A percentile compares a stretch with the other conserved stretches of the same genome.
phyloP scores from a whole-genome alignment of 2,329 filamentous ascomycete species.

The Penicillium fuscoglaucum region DNA sequence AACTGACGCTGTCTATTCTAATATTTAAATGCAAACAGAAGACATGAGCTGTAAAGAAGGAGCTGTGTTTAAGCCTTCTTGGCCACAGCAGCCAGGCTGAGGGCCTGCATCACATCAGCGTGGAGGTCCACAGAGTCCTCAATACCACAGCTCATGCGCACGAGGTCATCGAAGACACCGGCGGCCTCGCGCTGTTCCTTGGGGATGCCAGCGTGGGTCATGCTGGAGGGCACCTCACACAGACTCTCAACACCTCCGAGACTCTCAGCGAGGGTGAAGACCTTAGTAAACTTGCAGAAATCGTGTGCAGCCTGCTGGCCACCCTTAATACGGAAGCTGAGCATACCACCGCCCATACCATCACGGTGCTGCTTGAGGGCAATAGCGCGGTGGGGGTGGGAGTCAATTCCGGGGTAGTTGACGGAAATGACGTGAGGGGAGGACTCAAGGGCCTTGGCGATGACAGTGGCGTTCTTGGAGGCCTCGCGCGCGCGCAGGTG shows the following conservation, averaged over 20 bases:
- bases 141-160: constrained; percentile 89
- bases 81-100: constrained; percentile 66
- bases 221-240: constrained; percentile 87
- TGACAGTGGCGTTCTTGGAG: constrained; percentile 72
- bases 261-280: constrained; percentile 92
- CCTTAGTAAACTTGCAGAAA: constrained; percentile 85
- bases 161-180: constrained; percentile 91
- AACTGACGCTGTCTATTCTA: constrained; percentile 8
- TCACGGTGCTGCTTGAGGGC: constrained; percentile 89
- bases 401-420: constrained; percentile 90
- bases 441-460: constrained; percentile 74
- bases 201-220: constrained; percentile 97
- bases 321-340: constrained; percentile 90
- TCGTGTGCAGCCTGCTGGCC: constrained; percentile 81
- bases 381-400: constrained; percentile 82
- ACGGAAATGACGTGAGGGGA: constrained; percentile 83
- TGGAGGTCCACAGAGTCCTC: constrained; percentile 86
- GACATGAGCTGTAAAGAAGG: constrained; percentile 11
- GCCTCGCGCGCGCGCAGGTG: constrained; percentile 89
- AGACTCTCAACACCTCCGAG: constrained; percentile 90
- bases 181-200: constrained; percentile 85
- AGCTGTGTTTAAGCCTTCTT: constrained; percentile 48
- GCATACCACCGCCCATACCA: constrained; percentile 94
- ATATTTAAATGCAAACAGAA: constrained; percentile 6
- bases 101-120: constrained; percentile 76